Evolutionary conservation across 2,329 filamentous ascomycete species (phyloP).

Genomic region (Canariomyces notabilis): DNA sequence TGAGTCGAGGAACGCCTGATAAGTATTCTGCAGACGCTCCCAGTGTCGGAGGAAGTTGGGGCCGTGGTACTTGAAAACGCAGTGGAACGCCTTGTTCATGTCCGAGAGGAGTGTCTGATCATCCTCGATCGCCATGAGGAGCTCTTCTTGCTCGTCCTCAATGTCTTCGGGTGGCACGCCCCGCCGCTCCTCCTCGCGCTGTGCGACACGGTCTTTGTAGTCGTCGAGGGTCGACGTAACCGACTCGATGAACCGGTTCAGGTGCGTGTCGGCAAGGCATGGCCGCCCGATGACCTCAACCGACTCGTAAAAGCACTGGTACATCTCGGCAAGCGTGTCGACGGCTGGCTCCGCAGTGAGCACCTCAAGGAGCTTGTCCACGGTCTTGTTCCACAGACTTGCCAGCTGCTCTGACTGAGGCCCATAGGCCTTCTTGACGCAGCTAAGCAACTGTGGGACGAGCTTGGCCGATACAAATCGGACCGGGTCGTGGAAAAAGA

Average conservation of each 20-base stretch:
- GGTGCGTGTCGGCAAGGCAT: constrained; percentile 71
- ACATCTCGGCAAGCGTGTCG: constrained; percentile 96
- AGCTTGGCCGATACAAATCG: constrained; percentile 92
- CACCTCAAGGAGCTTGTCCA: constrained; percentile 89
- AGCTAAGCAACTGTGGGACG: constrained; percentile 86
- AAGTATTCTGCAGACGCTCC: constrained; percentile 80
- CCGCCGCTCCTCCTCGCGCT: constrained; percentile 76
- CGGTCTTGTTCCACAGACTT: constrained; percentile 78
- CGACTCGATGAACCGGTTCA: constrained; percentile 81
- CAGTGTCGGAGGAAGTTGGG: constrained; percentile 78
- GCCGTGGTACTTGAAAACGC: constrained; percentile 96
- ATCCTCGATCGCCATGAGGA: constrained; percentile 87
- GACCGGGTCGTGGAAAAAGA: constrained; percentile 99
- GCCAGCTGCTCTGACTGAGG: constrained; percentile 71
- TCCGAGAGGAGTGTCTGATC: constrained; percentile 94
- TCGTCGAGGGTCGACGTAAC: constrained; percentile 84
- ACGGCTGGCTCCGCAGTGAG: constrained; percentile 90
- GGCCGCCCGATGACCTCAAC: constrained; percentile 88
- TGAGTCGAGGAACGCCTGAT: constrained; percentile 77
- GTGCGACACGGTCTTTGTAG: constrained; percentile 80
- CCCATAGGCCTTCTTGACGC: constrained; percentile 89
- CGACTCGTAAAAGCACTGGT: constrained; percentile 98
- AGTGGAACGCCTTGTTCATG: constrained; percentile 99
- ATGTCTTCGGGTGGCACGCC: constrained; percentile 73
- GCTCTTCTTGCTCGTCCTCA: constrained; percentile 81